A percentile compares a stretch with the other conserved stretches of the same genome.
These are phyloP conservation scores for Boletellus emodensis DNA, from an alignment of 768 basidiomycete genomes.

Conservation along the genomic window DNA sequence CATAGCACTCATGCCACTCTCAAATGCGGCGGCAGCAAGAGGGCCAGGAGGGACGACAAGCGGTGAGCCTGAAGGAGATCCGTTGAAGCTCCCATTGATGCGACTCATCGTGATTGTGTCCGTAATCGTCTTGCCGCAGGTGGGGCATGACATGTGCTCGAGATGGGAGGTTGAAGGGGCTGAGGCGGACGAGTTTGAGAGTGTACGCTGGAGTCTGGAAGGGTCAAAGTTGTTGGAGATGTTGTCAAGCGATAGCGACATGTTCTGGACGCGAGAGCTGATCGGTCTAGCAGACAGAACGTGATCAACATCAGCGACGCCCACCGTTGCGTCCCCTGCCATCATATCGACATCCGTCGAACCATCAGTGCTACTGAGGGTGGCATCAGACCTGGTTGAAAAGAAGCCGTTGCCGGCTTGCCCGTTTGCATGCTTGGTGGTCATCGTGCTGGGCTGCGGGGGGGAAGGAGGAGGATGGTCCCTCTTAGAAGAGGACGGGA, in stretches of 20 bases:
- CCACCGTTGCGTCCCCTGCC: slow-evolving; percentile 24
- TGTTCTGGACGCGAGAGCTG: slow-evolving; percentile 33
- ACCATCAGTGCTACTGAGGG: slow-evolving; percentile 9
- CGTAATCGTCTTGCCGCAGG: slow-evolving; percentile 50
- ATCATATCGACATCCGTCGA: slow-evolving; percentile 29
- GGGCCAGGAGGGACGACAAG: slow-evolving; percentile 55
- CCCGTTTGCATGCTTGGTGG: slow-evolving; percentile 11
- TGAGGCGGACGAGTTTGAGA: slow-evolving; percentile 35
- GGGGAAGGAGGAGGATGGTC: slow-evolving; percentile 11
- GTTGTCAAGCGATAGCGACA: slow-evolving; percentile 52
- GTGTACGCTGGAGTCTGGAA: slow-evolving; percentile 29
- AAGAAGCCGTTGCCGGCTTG: slow-evolving; percentile 18
- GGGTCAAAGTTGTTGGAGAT: slow-evolving; percentile 39
- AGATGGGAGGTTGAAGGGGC: slow-evolving; percentile 42
- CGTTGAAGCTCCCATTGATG: slow-evolving; percentile 23
- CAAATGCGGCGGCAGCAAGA: slow-evolving; percentile 51
- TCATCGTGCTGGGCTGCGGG: slow-evolving; percentile 26
- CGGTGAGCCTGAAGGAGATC: slow-evolving; percentile 30
- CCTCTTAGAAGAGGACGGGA: slow-evolving; percentile 26
- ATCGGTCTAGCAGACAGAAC: slow-evolving; percentile 21
- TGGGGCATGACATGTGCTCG: slow-evolving; percentile 47
- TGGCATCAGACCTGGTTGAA: slow-evolving; percentile 22
- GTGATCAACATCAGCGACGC: slow-evolving; percentile 23
- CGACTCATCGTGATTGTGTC: slow-evolving; percentile 38
- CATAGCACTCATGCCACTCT: slow-evolving; percentile 63